These are phyloP conservation scores for Euptelea pleiosperma DNA, from an alignment of 164 flowering plant species.

Conservation along the genomic window DNA sequence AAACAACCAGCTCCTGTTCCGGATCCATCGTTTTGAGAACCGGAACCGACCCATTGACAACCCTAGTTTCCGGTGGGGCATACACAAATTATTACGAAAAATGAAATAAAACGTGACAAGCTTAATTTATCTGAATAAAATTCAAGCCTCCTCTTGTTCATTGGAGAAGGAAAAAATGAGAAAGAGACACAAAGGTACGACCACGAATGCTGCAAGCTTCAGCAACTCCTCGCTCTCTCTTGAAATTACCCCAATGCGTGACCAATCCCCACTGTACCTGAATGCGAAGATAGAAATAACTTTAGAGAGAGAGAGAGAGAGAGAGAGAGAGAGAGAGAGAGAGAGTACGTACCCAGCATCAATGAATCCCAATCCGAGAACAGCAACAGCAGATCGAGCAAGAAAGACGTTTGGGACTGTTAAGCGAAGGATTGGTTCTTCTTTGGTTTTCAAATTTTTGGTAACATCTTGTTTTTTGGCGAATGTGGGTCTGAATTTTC, in stretches of 20 bases:
- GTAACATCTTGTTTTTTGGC: conserved; percentile 34
- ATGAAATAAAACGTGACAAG: too few relatives aligned
- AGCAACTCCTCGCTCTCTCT: conserved; percentile 62
- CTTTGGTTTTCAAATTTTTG: conserved; percentile 22
- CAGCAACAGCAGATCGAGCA: conserved; percentile 49
- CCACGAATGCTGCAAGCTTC: conserved; percentile 61
- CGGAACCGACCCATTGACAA: too few relatives aligned
- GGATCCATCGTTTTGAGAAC: too few relatives aligned
- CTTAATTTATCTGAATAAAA: too few relatives aligned
- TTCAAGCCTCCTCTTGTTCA: conserved; percentile 23
- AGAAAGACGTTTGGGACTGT: conserved; percentile 38
- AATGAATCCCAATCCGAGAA: conserved; percentile 69
- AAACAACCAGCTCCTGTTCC: too few relatives aligned
- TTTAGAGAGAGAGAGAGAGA: conserved; percentile 7
- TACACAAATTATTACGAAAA: too few relatives aligned
- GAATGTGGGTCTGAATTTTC: conserved; percentile 17
- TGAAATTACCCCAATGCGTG: conserved; percentile 82
- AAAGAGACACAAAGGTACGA: conserved; percentile 63
- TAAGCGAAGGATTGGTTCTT: conserved; percentile 24
- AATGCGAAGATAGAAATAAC: too few relatives aligned
- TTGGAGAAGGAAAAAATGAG: conserved; percentile 39
- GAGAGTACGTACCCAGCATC: conserved; percentile 67
- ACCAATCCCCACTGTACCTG: conserved; percentile 96
- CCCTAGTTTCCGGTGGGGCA: too few relatives aligned
- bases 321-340: too few relatives aligned